Conservation (phyloP, 371 early-diverging fungal species). For the Thermomucor indicae-seudaticae region DNA sequence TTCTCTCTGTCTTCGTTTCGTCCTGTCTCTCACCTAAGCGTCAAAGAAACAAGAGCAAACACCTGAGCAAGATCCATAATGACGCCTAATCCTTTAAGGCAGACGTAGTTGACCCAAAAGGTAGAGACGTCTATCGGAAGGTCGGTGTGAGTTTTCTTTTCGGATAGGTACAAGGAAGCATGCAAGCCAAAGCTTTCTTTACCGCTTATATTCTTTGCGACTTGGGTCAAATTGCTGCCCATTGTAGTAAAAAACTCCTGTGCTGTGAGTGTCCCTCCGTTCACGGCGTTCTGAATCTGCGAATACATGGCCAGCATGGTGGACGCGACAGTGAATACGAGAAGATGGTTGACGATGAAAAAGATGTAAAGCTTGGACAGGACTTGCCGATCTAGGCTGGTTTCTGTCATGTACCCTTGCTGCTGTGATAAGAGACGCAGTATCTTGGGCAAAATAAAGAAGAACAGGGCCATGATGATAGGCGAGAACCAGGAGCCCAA, state of each 20-base stretch:
- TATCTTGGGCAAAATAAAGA: conserved; percentile 63
- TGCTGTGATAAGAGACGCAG: conserved; percentile 66
- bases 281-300: conserved; percentile 35
- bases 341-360: conserved; percentile 67
- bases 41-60: conserved; percentile 51
- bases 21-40: conserved; percentile 34
- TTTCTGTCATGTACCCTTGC: conserved; percentile 75
- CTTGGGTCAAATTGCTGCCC: conserved; percentile 23
- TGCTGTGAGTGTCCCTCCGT: conserved; percentile 14
- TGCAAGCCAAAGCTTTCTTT: no score
- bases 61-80: conserved; percentile 69
- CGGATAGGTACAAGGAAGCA: not conserved
- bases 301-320: conserved; percentile 50
- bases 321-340: conserved; percentile 60
- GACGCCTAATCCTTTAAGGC: conserved; percentile 59
- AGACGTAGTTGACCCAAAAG: conserved; percentile 74
- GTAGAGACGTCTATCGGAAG: conserved; percentile 27
- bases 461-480: conserved; percentile 65
- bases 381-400: conserved; percentile 71
- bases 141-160: not conserved
- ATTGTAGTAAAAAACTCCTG: conserved; percentile 19
- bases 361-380: conserved; percentile 78
- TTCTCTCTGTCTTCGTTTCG: not conserved
- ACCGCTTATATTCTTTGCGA: conserved; percentile 32
- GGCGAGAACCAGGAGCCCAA: conserved; percentile 69